These are phyloP conservation scores for Byssothecium circinans DNA, from an alignment of 2,329 filamentous ascomycete genomes.

Conservation along the genomic window DNA sequence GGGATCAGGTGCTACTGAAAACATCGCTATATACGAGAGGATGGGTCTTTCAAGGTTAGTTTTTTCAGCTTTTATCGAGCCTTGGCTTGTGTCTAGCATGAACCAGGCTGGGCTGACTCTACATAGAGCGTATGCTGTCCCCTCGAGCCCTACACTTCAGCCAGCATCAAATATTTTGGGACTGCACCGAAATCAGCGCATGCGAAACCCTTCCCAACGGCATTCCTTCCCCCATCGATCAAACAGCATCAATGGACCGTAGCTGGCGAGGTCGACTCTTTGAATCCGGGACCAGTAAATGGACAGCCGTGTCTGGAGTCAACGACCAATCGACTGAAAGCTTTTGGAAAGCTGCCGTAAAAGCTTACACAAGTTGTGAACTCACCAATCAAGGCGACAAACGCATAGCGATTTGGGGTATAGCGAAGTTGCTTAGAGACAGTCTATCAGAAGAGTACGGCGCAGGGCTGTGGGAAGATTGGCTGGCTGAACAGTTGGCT, in stretches of 20 bases:
- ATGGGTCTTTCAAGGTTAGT: slow-evolving; percentile 24
- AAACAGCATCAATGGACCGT: slow-evolving; percentile 8
- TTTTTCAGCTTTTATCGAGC: not conserved
- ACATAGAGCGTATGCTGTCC: slow-evolving; percentile 23
- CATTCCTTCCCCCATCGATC: slow-evolving; percentile 10
- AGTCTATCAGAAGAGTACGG: slow-evolving; percentile 20
- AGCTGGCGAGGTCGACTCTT: slow-evolving; percentile 17
- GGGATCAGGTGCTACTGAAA: slow-evolving; percentile 13
- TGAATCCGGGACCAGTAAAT: not conserved
- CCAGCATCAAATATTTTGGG: slow-evolving; percentile 21
- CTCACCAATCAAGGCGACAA: slow-evolving; percentile 21
- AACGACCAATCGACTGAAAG: slow-evolving; percentile 13
- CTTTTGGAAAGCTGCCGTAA: slow-evolving; percentile 20
- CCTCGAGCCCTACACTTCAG: slow-evolving; percentile 21
- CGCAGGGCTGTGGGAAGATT: slow-evolving; percentile 22
- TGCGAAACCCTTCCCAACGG: slow-evolving; percentile 14
- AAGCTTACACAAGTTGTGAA: slow-evolving; percentile 18
- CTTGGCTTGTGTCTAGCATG: too few relatives aligned
- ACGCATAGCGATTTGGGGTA: slow-evolving; percentile 20
- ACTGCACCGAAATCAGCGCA: slow-evolving; percentile 16
- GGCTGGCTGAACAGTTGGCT: slow-evolving; percentile 27
- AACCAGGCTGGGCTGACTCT: too few relatives aligned
- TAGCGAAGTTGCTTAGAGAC: slow-evolving; percentile 31
- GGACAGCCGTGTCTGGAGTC: slow-evolving; percentile 1
- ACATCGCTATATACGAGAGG: slow-evolving; percentile 14